phyloP scores from a whole-genome alignment of 1,284 basidiomycete species.

The Ceratobasidium papillatum region DNA sequence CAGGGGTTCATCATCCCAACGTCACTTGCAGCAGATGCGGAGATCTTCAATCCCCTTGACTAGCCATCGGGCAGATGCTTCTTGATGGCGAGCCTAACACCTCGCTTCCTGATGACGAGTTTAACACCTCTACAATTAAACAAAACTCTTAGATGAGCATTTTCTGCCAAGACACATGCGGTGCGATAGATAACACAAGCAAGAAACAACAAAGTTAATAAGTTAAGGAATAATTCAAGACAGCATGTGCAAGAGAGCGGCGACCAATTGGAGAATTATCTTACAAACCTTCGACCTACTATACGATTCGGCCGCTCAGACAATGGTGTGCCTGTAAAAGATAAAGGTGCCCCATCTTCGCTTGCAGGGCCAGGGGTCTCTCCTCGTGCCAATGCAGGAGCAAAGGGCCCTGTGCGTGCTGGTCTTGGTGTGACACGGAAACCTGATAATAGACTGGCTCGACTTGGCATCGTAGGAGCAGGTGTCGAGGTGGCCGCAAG shows the following conservation, averaged over 20 bases:
- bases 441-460: slow-evolving; percentile 27
- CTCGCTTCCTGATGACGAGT: too few species aligned
- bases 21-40: too few species aligned
- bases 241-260: neutral
- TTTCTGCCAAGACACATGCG: too few species aligned
- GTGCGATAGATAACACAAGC: neutral
- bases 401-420: slow-evolving; percentile 5
- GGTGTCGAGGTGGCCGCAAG: slow-evolving; percentile 3
- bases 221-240: slow-evolving; percentile 35
- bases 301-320: slow-evolving; percentile 15
- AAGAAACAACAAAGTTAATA: slow-evolving; percentile 7
- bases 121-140: too few species aligned
- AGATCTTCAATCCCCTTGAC: too few species aligned
- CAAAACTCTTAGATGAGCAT: too few species aligned
- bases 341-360: neutral
- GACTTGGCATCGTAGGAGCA: neutral
- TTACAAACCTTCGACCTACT: slow-evolving; percentile 23
- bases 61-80: too few species aligned
- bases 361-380: neutral
- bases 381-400: neutral
- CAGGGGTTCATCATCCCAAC: too few species aligned
- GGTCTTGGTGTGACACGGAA: slow-evolving; percentile 34
- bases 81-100: too few species aligned
- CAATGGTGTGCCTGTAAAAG: neutral
- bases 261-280: neutral